phyloP scores from a whole-genome alignment of 352 stramenopile species.

The Phytophthora ramorum region DNA sequence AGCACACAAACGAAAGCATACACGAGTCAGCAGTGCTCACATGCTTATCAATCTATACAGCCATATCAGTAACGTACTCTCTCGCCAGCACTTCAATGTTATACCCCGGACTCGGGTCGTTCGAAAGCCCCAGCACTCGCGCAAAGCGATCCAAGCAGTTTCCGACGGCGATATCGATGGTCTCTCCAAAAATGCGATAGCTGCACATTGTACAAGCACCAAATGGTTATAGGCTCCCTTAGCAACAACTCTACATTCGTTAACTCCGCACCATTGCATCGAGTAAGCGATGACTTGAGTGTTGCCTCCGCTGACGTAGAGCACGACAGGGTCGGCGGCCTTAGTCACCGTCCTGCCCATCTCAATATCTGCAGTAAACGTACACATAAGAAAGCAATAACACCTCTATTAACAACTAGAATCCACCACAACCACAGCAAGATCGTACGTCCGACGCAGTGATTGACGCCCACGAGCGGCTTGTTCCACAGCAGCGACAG shows the following conservation, averaged over 20 bases:
- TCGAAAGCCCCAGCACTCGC: slow-evolving; percentile 95
- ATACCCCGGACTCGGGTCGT: slow-evolving; percentile 98
- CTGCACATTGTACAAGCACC: slow-evolving; percentile 38
- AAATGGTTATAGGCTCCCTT: not conserved
- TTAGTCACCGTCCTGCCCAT: slow-evolving; percentile 99
- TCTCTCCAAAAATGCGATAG: slow-evolving; percentile 99
- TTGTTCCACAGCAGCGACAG: slow-evolving; percentile 96
- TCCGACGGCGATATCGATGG: slow-evolving; percentile 99
- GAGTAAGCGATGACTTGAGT: slow-evolving; percentile 96
- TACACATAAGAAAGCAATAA: slow-evolving; percentile 11
- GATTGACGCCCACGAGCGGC: slow-evolving; percentile 98
- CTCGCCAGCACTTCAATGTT: slow-evolving; percentile 99
- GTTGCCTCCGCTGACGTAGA: slow-evolving; percentile 99
- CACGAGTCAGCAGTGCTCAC: not conserved
- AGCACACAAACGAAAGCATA: slow-evolving; percentile 1
- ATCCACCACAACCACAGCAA: slow-evolving; percentile 2
- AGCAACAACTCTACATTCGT: slow-evolving; percentile 16
- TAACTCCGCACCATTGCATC: slow-evolving; percentile 69
- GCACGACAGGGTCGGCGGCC: slow-evolving; percentile 95
- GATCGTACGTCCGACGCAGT: slow-evolving; percentile 96
- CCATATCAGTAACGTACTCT: slow-evolving; percentile 53
- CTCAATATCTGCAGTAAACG: slow-evolving; percentile 94
- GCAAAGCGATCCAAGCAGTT: slow-evolving; percentile 99
- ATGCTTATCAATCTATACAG: not conserved
- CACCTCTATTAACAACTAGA: not conserved